phyloP scores from a whole-genome alignment of 768 basidiomycete species.

The Leccinum fibrillosum region DNA sequence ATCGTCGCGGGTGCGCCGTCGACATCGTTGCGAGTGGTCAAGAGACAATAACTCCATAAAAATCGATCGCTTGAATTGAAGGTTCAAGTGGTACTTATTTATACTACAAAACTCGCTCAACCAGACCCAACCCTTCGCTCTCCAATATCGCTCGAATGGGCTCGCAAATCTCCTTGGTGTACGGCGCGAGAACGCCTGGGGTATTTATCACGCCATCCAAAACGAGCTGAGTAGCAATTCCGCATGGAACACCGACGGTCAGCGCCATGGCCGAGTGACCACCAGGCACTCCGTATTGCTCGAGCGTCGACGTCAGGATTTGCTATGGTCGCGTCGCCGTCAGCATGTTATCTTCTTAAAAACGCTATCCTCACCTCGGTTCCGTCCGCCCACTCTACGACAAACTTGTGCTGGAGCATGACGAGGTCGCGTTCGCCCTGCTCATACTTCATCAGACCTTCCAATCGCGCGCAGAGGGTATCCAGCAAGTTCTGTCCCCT shows the following conservation, averaged over 20 bases:
- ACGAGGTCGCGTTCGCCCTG: constrained; percentile 91
- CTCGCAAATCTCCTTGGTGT: constrained; percentile 81
- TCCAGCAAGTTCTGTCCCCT: constrained; percentile 81
- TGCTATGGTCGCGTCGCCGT: constrained; percentile 42
- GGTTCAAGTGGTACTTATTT: not conserved
- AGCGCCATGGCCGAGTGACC: constrained; percentile 91
- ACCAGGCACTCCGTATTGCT: constrained; percentile 76
- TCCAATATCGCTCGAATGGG: constrained; percentile 66
- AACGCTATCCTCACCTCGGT: constrained; percentile 43
- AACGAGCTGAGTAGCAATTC: constrained; percentile 88
- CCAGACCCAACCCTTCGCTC: constrained; percentile 68
- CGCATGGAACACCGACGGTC: constrained; percentile 91
- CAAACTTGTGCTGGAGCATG: constrained; percentile 98
- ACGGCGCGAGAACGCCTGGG: constrained; percentile 84
- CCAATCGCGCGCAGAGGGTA: constrained; percentile 87
- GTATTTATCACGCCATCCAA: constrained; percentile 79
- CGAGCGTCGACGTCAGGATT: constrained; percentile 87
- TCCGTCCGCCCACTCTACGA: constrained; percentile 87
- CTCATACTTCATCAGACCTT: constrained; percentile 90
- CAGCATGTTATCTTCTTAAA: not conserved
- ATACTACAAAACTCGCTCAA: constrained; percentile 55
- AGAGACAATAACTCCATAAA: not conserved
- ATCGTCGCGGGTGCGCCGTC: constrained; percentile 27
- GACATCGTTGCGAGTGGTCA: not conserved
- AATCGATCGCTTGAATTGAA: not conserved